phyloP scores from a whole-genome alignment of 176 grass and related monocot genomes.

The Microstegium vimineum region DNA sequence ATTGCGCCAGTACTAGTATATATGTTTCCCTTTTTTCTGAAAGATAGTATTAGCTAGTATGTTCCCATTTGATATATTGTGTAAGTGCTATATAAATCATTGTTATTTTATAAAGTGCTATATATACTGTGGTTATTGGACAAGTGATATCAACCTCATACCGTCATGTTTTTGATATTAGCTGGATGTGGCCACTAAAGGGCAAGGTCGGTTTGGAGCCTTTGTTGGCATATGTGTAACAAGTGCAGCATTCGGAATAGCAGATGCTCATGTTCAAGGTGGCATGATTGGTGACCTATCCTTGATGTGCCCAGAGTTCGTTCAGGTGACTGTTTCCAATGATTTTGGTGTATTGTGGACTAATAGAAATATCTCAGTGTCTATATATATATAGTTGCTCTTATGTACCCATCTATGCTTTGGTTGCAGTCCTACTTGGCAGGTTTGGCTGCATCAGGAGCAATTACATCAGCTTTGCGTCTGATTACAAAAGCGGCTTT shows the following conservation, averaged over 20 bases:
- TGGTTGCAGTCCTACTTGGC: slow-evolving; percentile 6
- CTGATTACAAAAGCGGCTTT: neutral
- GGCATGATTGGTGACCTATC: slow-evolving; percentile 14
- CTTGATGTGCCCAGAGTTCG: slow-evolving; percentile 17
- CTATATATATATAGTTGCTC: neutral
- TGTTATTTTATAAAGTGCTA: neutral
- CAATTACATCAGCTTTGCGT: neutral
- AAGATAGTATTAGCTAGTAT: neutral
- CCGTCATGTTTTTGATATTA: neutral
- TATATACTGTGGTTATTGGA: neutral
- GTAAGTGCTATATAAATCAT: neutral
- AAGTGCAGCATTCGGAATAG: neutral
- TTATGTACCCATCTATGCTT: neutral
- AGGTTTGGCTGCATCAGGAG: slow-evolving; percentile 10
- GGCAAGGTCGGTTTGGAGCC: neutral
- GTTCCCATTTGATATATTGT: neutral
- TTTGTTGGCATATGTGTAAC: slow-evolving; percentile 3
- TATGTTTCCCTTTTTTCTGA: neutral
- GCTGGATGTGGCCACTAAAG: slow-evolving; percentile 2
- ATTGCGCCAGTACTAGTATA: neutral
- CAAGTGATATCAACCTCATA: neutral
- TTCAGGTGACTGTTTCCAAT: neutral
- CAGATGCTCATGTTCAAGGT: slow-evolving; percentile 12
- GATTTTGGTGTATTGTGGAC: neutral
- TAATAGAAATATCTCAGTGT: neutral